phyloP scores from a whole-genome alignment of 805 yeast species.

The Groenewaldozyma salmanticensis region DNA sequence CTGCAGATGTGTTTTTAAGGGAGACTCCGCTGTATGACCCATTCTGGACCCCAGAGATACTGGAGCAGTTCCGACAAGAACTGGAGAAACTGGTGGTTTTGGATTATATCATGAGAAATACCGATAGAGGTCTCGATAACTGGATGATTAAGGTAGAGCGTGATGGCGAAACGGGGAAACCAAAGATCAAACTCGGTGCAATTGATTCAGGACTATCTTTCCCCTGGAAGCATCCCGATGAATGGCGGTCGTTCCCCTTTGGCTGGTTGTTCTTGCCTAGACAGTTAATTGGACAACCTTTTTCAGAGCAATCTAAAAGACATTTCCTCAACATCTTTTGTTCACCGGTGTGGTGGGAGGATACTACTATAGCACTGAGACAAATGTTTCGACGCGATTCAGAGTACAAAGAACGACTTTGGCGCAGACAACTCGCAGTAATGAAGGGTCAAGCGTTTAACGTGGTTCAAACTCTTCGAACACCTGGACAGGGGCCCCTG shows the following conservation, averaged over 20 bases:
- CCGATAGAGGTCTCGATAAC: constrained; percentile 65
- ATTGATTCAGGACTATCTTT: constrained; percentile 67
- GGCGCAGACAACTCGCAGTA: constrained; percentile 59
- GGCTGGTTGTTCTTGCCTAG: constrained; percentile 69
- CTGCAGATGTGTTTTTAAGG: constrained; percentile 51
- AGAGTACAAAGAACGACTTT: constrained; percentile 57
- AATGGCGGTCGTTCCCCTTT: constrained; percentile 70
- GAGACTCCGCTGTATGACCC: constrained; percentile 37
- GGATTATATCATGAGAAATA: constrained; percentile 64
- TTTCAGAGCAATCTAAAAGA: constrained; percentile 42
- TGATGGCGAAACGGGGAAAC: not conserved
- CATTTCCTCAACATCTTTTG: constrained; percentile 52
- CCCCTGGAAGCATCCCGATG: constrained; percentile 79
- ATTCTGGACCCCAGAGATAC: constrained; percentile 47
- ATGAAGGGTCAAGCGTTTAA: constrained; percentile 72
- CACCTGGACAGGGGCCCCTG: constrained; percentile 52
- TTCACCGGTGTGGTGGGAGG: constrained; percentile 64
- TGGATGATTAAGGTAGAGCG: constrained; percentile 52
- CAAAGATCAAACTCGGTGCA: constrained; percentile 42
- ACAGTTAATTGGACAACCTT: constrained; percentile 57
- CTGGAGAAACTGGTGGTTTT: constrained; percentile 60
- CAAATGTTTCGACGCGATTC: constrained; percentile 44
- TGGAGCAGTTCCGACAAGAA: constrained; percentile 47
- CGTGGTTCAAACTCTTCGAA: constrained; percentile 55
- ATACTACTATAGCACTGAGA: constrained; percentile 38